Base-by-base conservation (phyloP, 2,329 filamentous ascomycete genomes). In the Aspergillus ochraceus region DNA sequence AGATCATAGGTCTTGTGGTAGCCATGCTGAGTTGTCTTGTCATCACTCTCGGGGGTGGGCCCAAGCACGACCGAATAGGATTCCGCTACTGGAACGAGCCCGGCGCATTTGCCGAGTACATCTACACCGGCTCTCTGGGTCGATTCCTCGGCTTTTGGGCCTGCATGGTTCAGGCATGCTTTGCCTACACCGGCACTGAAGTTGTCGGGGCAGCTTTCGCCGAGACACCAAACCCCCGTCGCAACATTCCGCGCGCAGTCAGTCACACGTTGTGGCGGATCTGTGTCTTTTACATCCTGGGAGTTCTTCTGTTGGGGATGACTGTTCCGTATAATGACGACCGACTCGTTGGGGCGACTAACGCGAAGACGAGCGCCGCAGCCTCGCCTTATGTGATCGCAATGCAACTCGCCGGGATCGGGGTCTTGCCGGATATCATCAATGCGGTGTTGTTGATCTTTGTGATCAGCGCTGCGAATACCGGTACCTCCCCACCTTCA, bases 31-130 rank as follows among this genome's bases (percentile, higher is more conserved):
- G 85, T 64, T 91, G 90, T 76, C 92, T 91, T 12, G 90, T 95
- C 69, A 82, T 95, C 62, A 86, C 88, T 58, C 92, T 93, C 87
- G 79, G 92, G 1, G 91, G 91, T 8, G 91, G 89, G 3, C 91
- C 91, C 0, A 71, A 85, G 1, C 80, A 84, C 53, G 88, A 91
- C 64, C 32, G 83, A 0, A 90, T 90, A 60, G 90, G 90, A 0
- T 92, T 92, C 72, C 82, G 86, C 11, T 82, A 86, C 70, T 39
- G 32, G 32, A 39, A 39, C 14, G 12, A 17, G 12, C 12, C 32
- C 11, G 80, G 89, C 0, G 80, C 90, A 0, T 91, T 93, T 70
- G 83, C 84, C 6, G 83, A 87, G 62, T 83, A 88, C 49, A 85
- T 88, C 65, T 81, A 80, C 17, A 79, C 78, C 0, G 90, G 90